These are phyloP conservation scores for Jatropha podagrica DNA, from an alignment of 441 rosid genomes.

Conservation along the genomic window DNA sequence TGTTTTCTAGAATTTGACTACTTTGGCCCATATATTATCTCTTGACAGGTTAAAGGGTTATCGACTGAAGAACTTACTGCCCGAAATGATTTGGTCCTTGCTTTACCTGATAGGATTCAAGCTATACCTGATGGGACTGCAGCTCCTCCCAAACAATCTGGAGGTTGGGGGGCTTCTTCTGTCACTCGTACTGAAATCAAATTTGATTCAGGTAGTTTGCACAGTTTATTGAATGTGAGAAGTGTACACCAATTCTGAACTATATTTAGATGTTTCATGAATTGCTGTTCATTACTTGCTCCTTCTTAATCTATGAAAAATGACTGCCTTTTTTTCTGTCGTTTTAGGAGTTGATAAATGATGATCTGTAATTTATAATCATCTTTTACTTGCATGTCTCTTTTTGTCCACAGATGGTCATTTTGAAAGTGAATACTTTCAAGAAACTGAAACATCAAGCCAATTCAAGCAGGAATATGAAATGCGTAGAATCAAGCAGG, in stretches of 20 bases:
- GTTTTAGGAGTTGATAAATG: neutral
- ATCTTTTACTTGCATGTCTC: slow-evolving; percentile 6
- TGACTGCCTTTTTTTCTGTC: neutral
- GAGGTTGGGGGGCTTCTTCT: slow-evolving; percentile 80
- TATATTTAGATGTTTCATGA: neutral
- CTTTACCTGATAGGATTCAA: slow-evolving; percentile 87
- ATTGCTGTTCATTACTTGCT: neutral
- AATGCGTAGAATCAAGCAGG: slow-evolving; percentile 90
- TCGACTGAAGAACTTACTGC: slow-evolving; percentile 84
- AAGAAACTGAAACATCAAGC: slow-evolving; percentile 69
- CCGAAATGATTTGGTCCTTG: slow-evolving; percentile 92
- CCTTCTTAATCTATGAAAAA: neutral
- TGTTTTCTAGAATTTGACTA: slow-evolving; percentile 15
- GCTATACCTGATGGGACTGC: slow-evolving; percentile 91
- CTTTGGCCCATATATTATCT: neutral
- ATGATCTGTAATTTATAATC: neutral
- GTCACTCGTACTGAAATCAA: slow-evolving; percentile 77
- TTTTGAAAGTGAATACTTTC: slow-evolving; percentile 83
- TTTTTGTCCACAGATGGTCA: slow-evolving; percentile 52
- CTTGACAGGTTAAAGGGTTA: slow-evolving; percentile 82
- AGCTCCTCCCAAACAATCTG: slow-evolving; percentile 68
- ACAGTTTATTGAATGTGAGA: neutral
- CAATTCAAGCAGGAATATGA: slow-evolving; percentile 87
- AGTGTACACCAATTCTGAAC: neutral
- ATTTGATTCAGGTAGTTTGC: slow-evolving; percentile 82